Evolutionary conservation across 2,329 filamentous ascomycete species (phyloP).

Genomic region (Phyllosticta paracitricarpa): DNA sequence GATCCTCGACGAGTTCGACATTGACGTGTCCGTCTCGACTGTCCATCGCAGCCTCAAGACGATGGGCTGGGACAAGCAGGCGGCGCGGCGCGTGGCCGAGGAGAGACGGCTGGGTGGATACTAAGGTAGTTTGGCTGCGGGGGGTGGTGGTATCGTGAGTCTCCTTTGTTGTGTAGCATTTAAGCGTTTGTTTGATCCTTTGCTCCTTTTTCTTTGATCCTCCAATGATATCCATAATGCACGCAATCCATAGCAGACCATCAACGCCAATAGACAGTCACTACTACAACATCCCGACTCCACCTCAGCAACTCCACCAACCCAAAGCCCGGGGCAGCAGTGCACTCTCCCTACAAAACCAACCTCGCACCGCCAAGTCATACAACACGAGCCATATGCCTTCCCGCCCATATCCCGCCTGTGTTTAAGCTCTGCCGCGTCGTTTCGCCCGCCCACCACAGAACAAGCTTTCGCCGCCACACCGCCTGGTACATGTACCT

Average conservation of each 20-base stretch:
- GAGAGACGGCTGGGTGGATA: neutral
- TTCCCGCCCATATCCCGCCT: neutral
- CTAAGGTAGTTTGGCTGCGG: neutral
- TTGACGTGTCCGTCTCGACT: neutral
- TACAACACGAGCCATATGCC: neutral
- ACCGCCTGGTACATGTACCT: neutral
- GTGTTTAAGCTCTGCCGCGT: neutral
- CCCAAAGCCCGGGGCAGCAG: too few relatives aligned
- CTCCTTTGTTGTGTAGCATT: neutral
- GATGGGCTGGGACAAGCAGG: neutral
- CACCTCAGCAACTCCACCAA: too few relatives aligned
- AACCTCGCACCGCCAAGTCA: neutral
- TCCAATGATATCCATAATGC: neutral
- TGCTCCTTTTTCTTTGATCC: neutral
- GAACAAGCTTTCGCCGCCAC: neutral
- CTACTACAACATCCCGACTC: too few relatives aligned
- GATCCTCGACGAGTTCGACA: neutral
- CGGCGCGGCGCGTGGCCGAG: neutral
- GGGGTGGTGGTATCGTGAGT: neutral
- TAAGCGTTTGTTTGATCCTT: neutral
- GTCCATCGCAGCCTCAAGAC: neutral
- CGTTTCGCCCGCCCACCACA: neutral
- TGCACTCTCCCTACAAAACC: neutral
- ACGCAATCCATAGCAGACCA: too few relatives aligned
- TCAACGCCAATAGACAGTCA: too few relatives aligned